Conservation (phyloP, 352 stramenopile genomes). For the Pythium utonaiense region DNA sequence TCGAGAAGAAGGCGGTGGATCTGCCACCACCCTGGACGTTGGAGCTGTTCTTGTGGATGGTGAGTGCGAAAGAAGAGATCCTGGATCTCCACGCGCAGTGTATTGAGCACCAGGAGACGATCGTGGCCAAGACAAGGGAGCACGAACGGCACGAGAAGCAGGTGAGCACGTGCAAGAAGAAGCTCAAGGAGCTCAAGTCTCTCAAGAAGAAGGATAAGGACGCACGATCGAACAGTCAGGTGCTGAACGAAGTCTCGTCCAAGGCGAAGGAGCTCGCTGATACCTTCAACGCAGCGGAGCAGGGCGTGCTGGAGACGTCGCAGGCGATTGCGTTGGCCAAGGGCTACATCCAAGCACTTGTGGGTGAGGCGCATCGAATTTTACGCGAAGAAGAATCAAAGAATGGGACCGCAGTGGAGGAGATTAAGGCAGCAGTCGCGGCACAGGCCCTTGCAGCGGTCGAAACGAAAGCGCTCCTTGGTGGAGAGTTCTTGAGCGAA, state of each 20-base stretch:
- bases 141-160: constrained; percentile 38
- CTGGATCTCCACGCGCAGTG: constrained; percentile 39
- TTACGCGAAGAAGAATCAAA: constrained; percentile 24
- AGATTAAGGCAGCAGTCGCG: constrained; percentile 25
- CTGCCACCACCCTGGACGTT: constrained; percentile 63
- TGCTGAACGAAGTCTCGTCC: constrained; percentile 24
- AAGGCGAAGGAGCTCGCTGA: constrained; percentile 49
- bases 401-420: constrained; percentile 1
- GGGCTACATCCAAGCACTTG: constrained; percentile 41
- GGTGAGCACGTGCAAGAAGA: constrained; percentile 44
- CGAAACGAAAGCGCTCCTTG: constrained; percentile 25
- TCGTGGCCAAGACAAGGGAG: constrained; percentile 34
- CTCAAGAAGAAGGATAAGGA: constrained; percentile 7
- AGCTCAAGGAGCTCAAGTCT: constrained; percentile 26
- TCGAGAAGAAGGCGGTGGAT: constrained; percentile 25
- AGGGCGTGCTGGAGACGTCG: constrained; percentile 28
- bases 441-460: constrained; percentile 33
- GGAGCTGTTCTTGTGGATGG: constrained; percentile 65
- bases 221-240: constrained; percentile 6
- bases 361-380: constrained; percentile 43
- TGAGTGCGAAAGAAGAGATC: constrained; percentile 46
- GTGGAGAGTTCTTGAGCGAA: constrained; percentile 28
- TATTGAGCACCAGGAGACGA: constrained; percentile 36
- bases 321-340: constrained; percentile 39
- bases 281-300: constrained; percentile 46